A percentile compares a stretch with the other conserved stretches of the same genome.
phyloP scores from a whole-genome alignment of 441 rosid genomes.

The Jatropha multifida region DNA sequence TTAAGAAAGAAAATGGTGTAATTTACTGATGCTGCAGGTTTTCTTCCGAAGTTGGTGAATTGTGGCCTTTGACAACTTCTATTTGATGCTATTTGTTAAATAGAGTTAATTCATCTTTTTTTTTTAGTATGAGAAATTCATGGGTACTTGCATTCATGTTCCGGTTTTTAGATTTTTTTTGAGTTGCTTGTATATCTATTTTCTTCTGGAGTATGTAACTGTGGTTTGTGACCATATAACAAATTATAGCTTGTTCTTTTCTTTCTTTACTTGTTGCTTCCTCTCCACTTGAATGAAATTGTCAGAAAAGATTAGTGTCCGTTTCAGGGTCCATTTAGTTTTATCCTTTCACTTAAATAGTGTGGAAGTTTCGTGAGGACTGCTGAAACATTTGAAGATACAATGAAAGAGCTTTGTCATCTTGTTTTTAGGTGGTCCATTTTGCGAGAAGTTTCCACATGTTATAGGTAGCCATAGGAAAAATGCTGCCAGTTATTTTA shows the following conservation, averaged over 20 bases:
- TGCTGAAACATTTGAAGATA: constrained; percentile 29
- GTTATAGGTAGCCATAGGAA: constrained; percentile 12
- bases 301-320: constrained; percentile 31
- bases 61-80: neutral
- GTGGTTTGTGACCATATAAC: constrained; percentile 14
- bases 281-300: constrained; percentile 19
- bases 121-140: neutral
- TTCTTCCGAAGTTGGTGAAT: neutral
- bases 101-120: neutral
- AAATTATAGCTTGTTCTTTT: constrained; percentile 13
- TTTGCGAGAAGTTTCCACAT: constrained; percentile 20
- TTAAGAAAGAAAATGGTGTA: neutral
- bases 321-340: constrained; percentile 37
- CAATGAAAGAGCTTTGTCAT: constrained; percentile 24
- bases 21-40: neutral
- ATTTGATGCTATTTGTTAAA: neutral
- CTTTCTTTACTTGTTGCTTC: constrained; percentile 3
- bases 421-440: constrained; percentile 33
- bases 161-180: neutral
- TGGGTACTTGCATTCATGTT: neutral
- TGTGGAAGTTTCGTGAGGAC: constrained; percentile 42
- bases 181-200: neutral
- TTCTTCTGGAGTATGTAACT: neutral
- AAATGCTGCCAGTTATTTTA: neutral
- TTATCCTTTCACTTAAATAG: constrained; percentile 28